Evolutionary conservation across 2,329 filamentous ascomycete genomes (phyloP).

Genomic region (Arthrobotrys pseudoclavata): DNA sequence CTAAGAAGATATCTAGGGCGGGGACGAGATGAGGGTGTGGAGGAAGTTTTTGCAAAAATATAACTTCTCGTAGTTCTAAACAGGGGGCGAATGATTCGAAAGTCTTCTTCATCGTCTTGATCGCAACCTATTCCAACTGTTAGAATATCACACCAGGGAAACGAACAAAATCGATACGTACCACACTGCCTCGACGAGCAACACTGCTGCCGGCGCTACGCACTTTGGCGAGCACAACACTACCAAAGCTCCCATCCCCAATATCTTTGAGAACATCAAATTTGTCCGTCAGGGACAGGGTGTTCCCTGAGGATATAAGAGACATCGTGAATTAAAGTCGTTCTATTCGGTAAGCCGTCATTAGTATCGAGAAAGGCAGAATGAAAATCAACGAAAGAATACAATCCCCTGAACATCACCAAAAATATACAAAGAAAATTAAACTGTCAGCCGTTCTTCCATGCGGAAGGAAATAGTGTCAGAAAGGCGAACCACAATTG

Average conservation of each 20-base stretch:
- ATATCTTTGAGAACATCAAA: slow-evolving; percentile 99
- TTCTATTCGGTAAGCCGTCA: slow-evolving; percentile 37
- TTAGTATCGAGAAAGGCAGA: slow-evolving; percentile 31
- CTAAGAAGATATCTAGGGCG: slow-evolving; percentile 96
- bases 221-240: slow-evolving; percentile 90
- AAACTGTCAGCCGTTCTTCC: slow-evolving; percentile 49
- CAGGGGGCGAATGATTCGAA: slow-evolving; percentile 94
- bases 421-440: slow-evolving; percentile 51
- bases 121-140: slow-evolving; percentile 78
- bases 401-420: slow-evolving; percentile 21
- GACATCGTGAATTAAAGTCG: slow-evolving; percentile 56
- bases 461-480: slow-evolving; percentile 51
- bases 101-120: slow-evolving; percentile 99
- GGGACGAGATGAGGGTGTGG: slow-evolving; percentile 93
- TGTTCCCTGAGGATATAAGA: slow-evolving; percentile 66
- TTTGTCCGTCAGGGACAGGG: slow-evolving; percentile 83
- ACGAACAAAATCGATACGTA: slow-evolving; percentile 70
- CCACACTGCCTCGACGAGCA: slow-evolving; percentile 90
- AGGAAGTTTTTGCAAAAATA: slow-evolving; percentile 91
- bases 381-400: slow-evolving; percentile 28
- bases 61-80: slow-evolving; percentile 93
- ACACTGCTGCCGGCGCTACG: slow-evolving; percentile 89
- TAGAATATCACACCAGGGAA: slow-evolving; percentile 5
- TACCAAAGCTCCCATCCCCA: slow-evolving; percentile 98
- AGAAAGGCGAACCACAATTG: slow-evolving; percentile 41